phyloP scores from a whole-genome alignment of 2,329 filamentous ascomycete species.

The Grosmannia penicillata region DNA sequence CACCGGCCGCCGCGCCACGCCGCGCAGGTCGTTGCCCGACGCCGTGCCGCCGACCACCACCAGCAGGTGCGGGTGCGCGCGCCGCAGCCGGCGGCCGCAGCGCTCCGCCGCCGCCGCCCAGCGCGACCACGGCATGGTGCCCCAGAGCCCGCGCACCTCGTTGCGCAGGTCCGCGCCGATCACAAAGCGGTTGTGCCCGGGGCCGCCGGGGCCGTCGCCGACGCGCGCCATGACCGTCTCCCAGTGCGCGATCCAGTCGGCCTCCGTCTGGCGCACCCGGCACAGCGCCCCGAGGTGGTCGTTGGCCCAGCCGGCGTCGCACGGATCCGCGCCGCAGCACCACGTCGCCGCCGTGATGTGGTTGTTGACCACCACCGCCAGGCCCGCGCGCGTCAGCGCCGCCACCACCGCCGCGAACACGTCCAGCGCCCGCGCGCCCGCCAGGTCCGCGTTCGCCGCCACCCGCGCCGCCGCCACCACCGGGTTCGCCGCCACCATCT shows the following conservation, averaged over 20 bases:
- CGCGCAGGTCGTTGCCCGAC: constrained; percentile 49
- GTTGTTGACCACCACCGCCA: constrained; percentile 54
- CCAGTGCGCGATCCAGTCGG: constrained; percentile 53
- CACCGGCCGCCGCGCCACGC: constrained; percentile 40
- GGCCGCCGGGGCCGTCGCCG: too few species aligned
- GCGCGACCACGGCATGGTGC: constrained; percentile 49
- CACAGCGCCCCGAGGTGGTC: constrained; percentile 46
- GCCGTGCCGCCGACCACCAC: constrained; percentile 54
- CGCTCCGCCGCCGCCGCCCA: constrained; percentile 51
- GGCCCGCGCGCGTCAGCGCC: constrained; percentile 43
- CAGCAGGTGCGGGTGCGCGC: constrained; percentile 47
- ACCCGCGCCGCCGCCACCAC: constrained; percentile 34
- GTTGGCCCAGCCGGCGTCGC: constrained; percentile 53
- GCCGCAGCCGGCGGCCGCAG: constrained; percentile 45
- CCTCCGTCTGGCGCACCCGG: constrained; percentile 46
- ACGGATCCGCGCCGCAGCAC: constrained; percentile 55
- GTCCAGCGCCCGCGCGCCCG: constrained; percentile 41
- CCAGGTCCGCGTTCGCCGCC: constrained; percentile 44
- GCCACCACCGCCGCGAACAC: constrained; percentile 43
- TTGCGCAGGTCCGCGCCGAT: constrained; percentile 54
- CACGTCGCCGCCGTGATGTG: constrained; percentile 55
- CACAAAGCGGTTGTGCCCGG: constrained; percentile 47
- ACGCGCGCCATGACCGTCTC: constrained; percentile 47
- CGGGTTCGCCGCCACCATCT: constrained; percentile 48
- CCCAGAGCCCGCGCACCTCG: constrained; percentile 54